Base-by-base conservation (phyloP, 2,329 filamentous ascomycete species). In the Dactylellina haptotyla region DNA sequence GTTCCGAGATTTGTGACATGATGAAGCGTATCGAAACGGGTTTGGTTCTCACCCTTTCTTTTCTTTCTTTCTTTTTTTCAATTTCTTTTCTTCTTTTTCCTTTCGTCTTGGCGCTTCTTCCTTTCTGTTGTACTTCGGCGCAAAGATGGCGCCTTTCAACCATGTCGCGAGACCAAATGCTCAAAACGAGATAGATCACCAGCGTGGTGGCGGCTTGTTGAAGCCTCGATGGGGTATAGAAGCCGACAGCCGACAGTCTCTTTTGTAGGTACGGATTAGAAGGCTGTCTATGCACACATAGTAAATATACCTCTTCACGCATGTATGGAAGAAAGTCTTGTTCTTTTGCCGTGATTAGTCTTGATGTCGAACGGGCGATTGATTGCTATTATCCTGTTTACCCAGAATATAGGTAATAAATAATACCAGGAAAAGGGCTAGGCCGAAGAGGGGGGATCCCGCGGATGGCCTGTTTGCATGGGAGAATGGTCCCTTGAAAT, bases 401-500 rank as follows among this genome's bases (percentile, higher is more conserved):
- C n/a, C n/a, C n/a, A 50, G 8, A 9, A 43, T 9, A 43, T 9
- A 43, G 8, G 4, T 10, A 43, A 9, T 10, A 43, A 43, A 16
- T 9, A 48, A 59, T 28, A 45, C 39, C 34, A 46, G 10, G 46
- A 51, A 61, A 70, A 70, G 50, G 50, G 57, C 51, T 71, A 71
- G n/a, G 66, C 66, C 66, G 66, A 58, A 62, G 58, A 50, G 16
- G 39, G 28, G 41, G 63, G 39, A 50, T 71, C 59, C 66, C 51
- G 51, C 51, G 51, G 50, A 50, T 66, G 62, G 34, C 43, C 62
- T 58, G 62, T 66, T n/a, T 66, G 62, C 61, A 66, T 57, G 62
- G 51, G n/a, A n/a, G n/a, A n/a, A 30, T 43, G 23, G 62, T 66
- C 66, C 66, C 66, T 71, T 71, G 66, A 71, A 70, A 70, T 70